These are phyloP conservation scores for Amauroascus verrucosus DNA, from an alignment of 2,329 filamentous ascomycete genomes.

Conservation along the genomic window DNA sequence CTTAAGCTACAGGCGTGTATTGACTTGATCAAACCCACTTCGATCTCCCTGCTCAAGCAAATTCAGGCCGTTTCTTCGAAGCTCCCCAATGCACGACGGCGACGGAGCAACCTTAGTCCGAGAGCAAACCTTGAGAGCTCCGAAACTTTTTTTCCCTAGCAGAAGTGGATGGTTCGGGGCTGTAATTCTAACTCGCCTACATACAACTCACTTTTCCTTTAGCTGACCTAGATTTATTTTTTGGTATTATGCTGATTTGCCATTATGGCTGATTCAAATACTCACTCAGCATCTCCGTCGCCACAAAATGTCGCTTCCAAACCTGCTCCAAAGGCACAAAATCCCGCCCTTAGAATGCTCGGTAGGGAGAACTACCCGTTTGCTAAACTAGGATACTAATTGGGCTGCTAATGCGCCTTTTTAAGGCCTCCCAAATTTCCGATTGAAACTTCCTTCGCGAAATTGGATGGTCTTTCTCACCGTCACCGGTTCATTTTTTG, in stretches of 20 bases:
- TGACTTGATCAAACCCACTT: no score
- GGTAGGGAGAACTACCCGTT: conserved; percentile 5
- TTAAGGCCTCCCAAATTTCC: conserved; percentile 69
- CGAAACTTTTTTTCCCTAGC: not conserved
- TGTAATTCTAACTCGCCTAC: not conserved
- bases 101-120: not conserved
- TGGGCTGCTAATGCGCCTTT: not conserved
- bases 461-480: conserved; percentile 97
- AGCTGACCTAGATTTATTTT: no score
- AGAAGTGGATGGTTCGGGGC: not conserved
- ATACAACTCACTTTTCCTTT: no score
- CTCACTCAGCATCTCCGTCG: conserved; percentile 7
- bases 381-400: not conserved
- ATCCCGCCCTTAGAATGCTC: conserved; percentile 18
- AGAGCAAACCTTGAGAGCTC: not conserved
- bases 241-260: no score
- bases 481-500: conserved; percentile 64
- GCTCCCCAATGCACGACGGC: no score
- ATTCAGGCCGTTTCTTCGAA: no score
- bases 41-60: no score
- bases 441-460: conserved; percentile 75
- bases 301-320: conserved; percentile 15
- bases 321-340: conserved; percentile 16
- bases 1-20: no score
- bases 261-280: conserved; percentile 4